These are phyloP conservation scores for Zarea fungicola DNA, from an alignment of 2,329 filamentous ascomycete genomes.

Conservation along the genomic window DNA sequence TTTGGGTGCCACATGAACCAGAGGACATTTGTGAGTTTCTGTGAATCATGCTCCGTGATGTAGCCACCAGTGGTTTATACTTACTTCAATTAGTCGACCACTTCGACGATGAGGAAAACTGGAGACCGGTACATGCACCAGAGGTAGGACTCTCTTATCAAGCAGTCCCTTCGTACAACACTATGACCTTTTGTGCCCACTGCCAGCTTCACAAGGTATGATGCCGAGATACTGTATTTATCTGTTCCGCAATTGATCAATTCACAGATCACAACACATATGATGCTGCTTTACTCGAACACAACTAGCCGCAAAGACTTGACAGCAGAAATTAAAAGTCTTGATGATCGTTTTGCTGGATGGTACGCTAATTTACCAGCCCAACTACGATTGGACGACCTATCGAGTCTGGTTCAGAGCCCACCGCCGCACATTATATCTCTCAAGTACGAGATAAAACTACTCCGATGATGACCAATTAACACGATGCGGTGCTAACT, in stretches of 20 bases:
- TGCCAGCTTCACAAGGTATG: slow-evolving; percentile 11
- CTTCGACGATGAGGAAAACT: background rate
- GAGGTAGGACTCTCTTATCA: background rate
- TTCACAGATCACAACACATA: slow-evolving; percentile 16
- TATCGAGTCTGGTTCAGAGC: background rate
- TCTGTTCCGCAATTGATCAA: no score
- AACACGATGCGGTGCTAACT: no score
- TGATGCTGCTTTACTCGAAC: slow-evolving; percentile 17
- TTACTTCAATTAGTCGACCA: background rate
- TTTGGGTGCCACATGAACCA: slow-evolving; percentile 11
- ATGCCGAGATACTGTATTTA: no score
- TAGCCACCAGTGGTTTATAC: no score
- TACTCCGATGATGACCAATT: no score
- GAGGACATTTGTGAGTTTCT: slow-evolving; percentile 16
- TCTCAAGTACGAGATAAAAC: no score
- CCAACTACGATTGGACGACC: background rate
- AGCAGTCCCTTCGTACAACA: background rate
- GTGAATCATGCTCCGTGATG: no score
- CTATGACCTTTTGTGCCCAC: slow-evolving; percentile 13
- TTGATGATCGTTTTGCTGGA: background rate
- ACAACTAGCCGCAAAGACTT: background rate
- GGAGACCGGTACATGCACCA: background rate
- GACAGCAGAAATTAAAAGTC: background rate
- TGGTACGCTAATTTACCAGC: background rate
- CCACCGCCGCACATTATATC: background rate